Conservation (phyloP, 2,329 filamentous ascomycete species). For the Trichoderma koningii region DNA sequence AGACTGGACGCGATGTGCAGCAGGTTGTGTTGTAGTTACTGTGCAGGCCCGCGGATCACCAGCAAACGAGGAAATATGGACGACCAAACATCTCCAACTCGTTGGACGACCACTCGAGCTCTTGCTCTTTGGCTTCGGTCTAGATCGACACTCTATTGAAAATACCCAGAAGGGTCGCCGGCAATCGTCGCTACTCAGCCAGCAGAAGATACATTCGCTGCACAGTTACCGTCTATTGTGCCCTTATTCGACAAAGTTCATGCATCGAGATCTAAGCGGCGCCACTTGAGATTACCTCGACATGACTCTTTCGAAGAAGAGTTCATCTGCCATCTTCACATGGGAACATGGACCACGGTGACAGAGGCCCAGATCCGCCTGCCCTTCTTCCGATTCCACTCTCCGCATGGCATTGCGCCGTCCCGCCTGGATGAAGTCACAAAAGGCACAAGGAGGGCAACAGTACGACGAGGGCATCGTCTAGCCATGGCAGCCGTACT, state of each 20-base stretch:
- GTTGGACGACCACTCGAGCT: background rate
- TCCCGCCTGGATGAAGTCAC: constrained; percentile 17
- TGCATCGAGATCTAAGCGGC: background rate
- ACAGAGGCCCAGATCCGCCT: constrained; percentile 7
- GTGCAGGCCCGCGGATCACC: background rate
- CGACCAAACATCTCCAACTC: background rate
- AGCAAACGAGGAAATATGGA: background rate
- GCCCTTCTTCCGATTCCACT: background rate
- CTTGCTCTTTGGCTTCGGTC: background rate
- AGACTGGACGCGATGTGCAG: background rate
- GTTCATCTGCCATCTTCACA: background rate
- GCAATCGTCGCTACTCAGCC: background rate
- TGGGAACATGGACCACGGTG: background rate
- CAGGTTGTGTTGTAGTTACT: background rate
- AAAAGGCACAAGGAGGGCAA: constrained; percentile 20
- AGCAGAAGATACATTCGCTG: background rate
- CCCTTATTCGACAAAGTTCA: background rate
- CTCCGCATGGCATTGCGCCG: background rate
- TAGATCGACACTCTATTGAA: background rate
- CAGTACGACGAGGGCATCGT: background rate
- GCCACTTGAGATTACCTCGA: background rate
- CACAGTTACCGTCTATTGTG: background rate
- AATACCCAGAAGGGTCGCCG: background rate
- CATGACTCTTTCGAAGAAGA: background rate
- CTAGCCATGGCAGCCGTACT: background rate